phyloP scores from a whole-genome alignment of 2,329 filamentous ascomycete species.

The Aspergillus versicolor region DNA sequence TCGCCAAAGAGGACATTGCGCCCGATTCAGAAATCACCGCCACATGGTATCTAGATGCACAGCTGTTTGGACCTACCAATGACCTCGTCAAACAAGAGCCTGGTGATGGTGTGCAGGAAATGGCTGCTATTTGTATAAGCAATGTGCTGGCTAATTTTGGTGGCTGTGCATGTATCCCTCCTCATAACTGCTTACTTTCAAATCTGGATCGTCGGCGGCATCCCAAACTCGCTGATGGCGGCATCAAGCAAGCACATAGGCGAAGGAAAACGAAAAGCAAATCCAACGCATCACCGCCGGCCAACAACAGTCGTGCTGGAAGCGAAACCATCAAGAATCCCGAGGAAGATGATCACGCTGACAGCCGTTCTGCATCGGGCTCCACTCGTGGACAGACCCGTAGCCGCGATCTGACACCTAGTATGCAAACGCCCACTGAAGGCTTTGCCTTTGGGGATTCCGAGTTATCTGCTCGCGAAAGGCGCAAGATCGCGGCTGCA shows the following conservation, averaged over 20 bases:
- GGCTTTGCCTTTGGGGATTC: constrained; percentile 35
- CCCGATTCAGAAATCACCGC: constrained; percentile 52
- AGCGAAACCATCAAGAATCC: constrained; percentile 55
- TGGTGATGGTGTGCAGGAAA: constrained; percentile 40
- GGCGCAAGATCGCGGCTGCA: constrained; percentile 62
- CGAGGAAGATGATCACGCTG: constrained; percentile 57
- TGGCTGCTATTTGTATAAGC: constrained; percentile 46
- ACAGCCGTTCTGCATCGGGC: constrained; percentile 57
- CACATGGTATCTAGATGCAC: constrained; percentile 48
- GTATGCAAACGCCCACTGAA: constrained; percentile 48
- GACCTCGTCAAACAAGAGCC: constrained; percentile 43
- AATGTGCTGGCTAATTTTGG: constrained; percentile 51
- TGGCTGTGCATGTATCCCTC: constrained; percentile 47
- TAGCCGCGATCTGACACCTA: constrained; percentile 63
- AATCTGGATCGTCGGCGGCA: constrained; percentile 45
- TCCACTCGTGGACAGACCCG: constrained; percentile 56
- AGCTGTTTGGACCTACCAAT: constrained; percentile 38
- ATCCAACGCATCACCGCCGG: constrained; percentile 53
- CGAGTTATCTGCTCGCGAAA: constrained; percentile 62
- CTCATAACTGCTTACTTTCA: constrained; percentile 40
- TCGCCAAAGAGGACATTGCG: constrained; percentile 74
- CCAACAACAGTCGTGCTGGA: constrained; percentile 58
- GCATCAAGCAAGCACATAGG: constrained; percentile 45
- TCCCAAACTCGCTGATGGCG: constrained; percentile 31
- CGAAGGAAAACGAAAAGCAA: constrained; percentile 50